Percentiles rank a stretch among this genome's conserved stretches.
These are phyloP conservation scores for Rubia balearica DNA, from an alignment of 305 asterid genomes.

Conservation along the genomic window DNA sequence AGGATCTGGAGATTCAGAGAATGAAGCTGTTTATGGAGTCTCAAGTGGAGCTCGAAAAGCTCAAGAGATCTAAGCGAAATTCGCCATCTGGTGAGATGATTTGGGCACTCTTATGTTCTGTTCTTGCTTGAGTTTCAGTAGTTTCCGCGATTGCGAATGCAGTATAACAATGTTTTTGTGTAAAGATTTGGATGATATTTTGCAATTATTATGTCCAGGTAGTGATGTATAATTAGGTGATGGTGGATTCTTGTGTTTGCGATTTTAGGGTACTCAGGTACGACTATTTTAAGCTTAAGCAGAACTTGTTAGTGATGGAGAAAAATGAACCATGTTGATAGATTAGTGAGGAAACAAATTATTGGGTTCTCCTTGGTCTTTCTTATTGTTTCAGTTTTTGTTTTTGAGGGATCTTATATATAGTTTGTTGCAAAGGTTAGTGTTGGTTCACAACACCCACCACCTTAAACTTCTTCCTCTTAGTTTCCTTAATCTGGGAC, in stretches of 20 bases:
- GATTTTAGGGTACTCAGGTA: background rate
- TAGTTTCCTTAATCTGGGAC: background rate
- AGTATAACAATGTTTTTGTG: background rate
- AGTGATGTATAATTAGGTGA: background rate
- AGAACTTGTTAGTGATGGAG: too few species aligned
- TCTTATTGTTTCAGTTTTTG: background rate
- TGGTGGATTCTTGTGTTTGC: background rate
- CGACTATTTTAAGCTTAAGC: background rate
- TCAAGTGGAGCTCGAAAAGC: conserved; percentile 59
- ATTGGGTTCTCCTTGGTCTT: background rate
- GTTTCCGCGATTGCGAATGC: background rate
- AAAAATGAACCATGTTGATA: too few species aligned
- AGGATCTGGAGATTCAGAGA: conserved; percentile 85
- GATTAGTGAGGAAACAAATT: too few species aligned
- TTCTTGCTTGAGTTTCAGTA: background rate
- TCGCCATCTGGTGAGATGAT: conserved; percentile 42
- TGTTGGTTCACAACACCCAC: background rate
- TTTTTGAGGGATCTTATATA: too few species aligned
- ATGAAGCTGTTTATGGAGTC: conserved; percentile 74
- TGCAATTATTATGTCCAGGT: background rate
- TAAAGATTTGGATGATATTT: background rate
- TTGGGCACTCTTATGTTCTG: background rate
- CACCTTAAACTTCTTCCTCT: background rate
- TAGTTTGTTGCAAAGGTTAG: background rate
- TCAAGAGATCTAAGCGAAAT: conserved; percentile 44